Conservation (phyloP, 768 basidiomycete species). For the Leccinum barrowsii region DNA sequence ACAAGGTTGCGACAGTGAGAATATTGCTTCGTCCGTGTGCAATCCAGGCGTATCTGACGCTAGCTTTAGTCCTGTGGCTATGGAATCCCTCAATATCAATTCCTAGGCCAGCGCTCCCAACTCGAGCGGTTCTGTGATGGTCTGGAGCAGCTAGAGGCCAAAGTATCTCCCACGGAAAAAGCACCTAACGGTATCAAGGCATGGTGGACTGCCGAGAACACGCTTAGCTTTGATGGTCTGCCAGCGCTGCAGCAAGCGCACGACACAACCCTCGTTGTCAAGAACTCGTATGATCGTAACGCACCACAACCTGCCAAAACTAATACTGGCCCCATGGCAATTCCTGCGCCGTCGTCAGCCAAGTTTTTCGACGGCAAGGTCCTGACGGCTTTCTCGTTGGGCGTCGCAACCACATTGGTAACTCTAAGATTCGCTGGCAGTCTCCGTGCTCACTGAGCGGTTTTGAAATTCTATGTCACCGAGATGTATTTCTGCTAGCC, state of each 20-base stretch:
- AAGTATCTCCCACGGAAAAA: conserved; percentile 17
- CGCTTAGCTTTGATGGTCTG: conserved; percentile 53
- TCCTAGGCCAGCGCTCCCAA: conserved; percentile 50
- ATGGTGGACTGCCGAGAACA: conserved; percentile 54
- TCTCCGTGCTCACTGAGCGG: conserved; percentile 5
- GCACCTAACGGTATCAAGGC: conserved; percentile 44
- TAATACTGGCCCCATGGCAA: not conserved
- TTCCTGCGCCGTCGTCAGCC: not conserved
- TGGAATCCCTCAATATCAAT: conserved; percentile 58
- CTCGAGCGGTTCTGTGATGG: conserved; percentile 44
- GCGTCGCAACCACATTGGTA: conserved; percentile 20
- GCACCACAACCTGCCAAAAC: conserved; percentile 3
- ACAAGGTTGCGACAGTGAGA: conserved; percentile 51
- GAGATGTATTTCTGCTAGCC: not conserved
- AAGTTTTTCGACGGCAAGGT: conserved; percentile 7
- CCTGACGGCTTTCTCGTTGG: conserved; percentile 30
- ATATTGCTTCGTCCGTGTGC: not conserved
- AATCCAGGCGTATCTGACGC: not conserved
- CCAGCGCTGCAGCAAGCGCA: conserved; percentile 41
- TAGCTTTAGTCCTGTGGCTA: conserved; percentile 61
- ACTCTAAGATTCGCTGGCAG: conserved; percentile 7
- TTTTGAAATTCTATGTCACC: not conserved
- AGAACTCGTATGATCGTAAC: conserved; percentile 22
- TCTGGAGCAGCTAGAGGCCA: conserved; percentile 43
- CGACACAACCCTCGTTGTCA: conserved; percentile 9